Percentiles rank a stretch among this genome's conserved stretches.
phyloP scores from a whole-genome alignment of 441 rosid genomes.

The Arabidopsis hybrid region DNA sequence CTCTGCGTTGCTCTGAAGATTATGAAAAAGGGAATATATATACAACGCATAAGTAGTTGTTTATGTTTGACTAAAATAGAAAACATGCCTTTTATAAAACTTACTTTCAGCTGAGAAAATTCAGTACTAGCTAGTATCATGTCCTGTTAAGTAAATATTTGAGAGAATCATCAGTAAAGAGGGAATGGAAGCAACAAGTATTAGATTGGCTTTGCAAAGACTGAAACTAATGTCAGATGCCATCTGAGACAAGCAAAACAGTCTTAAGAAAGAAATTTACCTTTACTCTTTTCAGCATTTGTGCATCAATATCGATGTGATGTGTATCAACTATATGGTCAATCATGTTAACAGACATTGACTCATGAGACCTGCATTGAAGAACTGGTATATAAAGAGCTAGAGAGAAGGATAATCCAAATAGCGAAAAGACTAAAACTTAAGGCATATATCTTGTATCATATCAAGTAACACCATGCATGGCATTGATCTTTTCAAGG shows the following conservation, averaged over 20 bases:
- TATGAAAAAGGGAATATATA: constrained; percentile 14
- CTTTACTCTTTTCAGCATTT: constrained; percentile 79
- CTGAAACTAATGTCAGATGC: constrained; percentile 12
- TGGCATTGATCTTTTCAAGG: constrained; percentile 10
- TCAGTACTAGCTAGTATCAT: constrained; percentile 78
- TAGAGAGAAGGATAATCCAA: constrained; percentile 8
- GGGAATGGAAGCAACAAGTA: constrained; percentile 20
- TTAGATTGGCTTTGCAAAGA: background rate
- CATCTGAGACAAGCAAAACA: constrained; percentile 28
- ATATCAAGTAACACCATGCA: constrained; percentile 19
- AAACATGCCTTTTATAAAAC: constrained; percentile 27
- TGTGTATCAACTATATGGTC: constrained; percentile 85
- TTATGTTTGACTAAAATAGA: constrained; percentile 16
- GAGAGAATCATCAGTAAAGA: constrained; percentile 31
- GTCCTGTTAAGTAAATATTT: constrained; percentile 54
- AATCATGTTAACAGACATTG: constrained; percentile 77
- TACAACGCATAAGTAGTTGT: constrained; percentile 26
- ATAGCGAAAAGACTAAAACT: background rate
- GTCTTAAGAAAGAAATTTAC: constrained; percentile 46
- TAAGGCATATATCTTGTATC: background rate
- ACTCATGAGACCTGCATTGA: constrained; percentile 81
- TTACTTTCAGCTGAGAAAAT: constrained; percentile 54
- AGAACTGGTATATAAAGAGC: constrained; percentile 22
- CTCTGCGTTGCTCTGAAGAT: constrained; percentile 59
- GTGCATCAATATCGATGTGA: constrained; percentile 78